These are phyloP conservation scores for Myriosclerotinia duriaeana DNA, from an alignment of 2,329 filamentous ascomycete species.

Conservation along the genomic window DNA sequence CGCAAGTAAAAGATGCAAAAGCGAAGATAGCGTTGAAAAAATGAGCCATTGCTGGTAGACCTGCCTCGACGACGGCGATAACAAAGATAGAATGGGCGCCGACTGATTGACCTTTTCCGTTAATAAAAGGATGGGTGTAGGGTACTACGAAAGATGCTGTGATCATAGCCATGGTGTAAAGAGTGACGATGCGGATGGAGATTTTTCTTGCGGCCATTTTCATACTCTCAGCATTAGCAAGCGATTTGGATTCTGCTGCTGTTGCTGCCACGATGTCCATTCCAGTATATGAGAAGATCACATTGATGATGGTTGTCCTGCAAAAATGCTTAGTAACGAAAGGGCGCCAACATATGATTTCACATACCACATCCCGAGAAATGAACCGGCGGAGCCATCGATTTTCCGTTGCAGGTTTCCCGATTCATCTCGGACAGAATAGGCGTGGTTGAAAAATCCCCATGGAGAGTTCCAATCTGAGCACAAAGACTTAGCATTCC, in stretches of 20 bases:
- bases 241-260: slow-evolving; percentile 42
- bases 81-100: slow-evolving; percentile 43
- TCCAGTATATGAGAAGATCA: slow-evolving; percentile 34
- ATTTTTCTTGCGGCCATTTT: slow-evolving; percentile 46
- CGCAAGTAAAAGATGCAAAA: slow-evolving; percentile 43
- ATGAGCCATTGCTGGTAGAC: slow-evolving; percentile 40
- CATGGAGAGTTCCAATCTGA: slow-evolving; percentile 43
- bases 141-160: slow-evolving; percentile 43
- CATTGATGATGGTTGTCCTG: slow-evolving; percentile 43
- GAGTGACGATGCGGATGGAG: slow-evolving; percentile 42
- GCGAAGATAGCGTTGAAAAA: slow-evolving; percentile 43
- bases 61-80: slow-evolving; percentile 44
- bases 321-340: not conserved
- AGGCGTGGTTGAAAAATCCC: slow-evolving; percentile 43
- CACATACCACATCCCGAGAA: slow-evolving; percentile 44
- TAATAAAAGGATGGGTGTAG: slow-evolving; percentile 44
- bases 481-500: not conserved
- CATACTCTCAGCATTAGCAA: slow-evolving; percentile 44
- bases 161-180: slow-evolving; percentile 37
- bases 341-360: not conserved
- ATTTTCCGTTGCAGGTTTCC: slow-evolving; percentile 40
- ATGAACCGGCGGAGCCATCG: slow-evolving; percentile 41
- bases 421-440: slow-evolving; percentile 40
- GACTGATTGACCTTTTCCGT: slow-evolving; percentile 43
- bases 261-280: slow-evolving; percentile 46